Evolutionary conservation across 208 protist species (phyloP), one percentile per base, ranked within the genome.

Genomic region (Trypanosoma congolense): DNA sequence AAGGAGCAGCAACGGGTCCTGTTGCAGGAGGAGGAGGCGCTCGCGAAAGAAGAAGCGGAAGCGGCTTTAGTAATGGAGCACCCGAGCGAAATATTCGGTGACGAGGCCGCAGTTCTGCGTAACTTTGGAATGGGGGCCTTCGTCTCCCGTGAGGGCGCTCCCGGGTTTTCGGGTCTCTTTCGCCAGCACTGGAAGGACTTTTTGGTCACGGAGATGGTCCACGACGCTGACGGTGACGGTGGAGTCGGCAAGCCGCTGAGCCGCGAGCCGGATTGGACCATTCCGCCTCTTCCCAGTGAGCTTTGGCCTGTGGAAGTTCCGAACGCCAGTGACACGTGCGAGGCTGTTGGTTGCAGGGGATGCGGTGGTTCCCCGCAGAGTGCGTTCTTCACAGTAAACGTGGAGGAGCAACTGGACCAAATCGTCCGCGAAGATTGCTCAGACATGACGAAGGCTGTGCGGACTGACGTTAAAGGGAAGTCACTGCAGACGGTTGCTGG

Each of bases 81-180:
- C 57, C 73, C 80, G 12, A 19, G 53, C 1, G 38, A 50, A 25
- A 50, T 86, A 5, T 85, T 76, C 50, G 19, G 24, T 4, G 77
- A 93, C 41, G 86, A 93, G 36, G 50, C 33, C 0, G 71, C 54
- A 2, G 78, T 93, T 18, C 48, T 77, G 33, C 56, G 50, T n/a
- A 69, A 68, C n/a, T 93, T 87, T 30, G 86, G 86, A 14, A 93
- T 93, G 86, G 81, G 80, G 10, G 65, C 43, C n/a, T 72, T 59
- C 49, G 77, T 73, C 18, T 73, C 56, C 28, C 63, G 72, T n/a
- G n/a, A n/a, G 0, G 47, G 40, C 24, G 38, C 24, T 2, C 64
- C 48, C 2, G 78, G 78, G 6, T 92, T 92, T 36, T 54, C 36
- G 28, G 85, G 76, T 0, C 50, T 89, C 1, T 92, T 92, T 67